Evolutionary conservation across 257 asterid species (phyloP).

Genomic region (Solanum appendiculatum): DNA sequence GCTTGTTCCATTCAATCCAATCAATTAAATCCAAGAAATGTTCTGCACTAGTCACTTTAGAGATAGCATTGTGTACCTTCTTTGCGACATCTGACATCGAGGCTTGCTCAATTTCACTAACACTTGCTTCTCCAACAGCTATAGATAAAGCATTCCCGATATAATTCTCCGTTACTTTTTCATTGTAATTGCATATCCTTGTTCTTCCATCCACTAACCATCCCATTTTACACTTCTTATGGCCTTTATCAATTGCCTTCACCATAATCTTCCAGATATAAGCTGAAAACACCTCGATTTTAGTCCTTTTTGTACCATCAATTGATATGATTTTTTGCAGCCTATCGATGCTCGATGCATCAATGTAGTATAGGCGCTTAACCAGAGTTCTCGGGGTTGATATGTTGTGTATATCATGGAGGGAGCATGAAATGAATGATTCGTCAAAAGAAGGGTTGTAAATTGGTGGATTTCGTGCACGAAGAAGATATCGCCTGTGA

Average conservation of each 20-base stretch:
- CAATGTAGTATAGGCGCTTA: conserved; percentile 35
- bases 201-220: conserved; percentile 51
- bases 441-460: conserved; percentile 33
- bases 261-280: conserved; percentile 51
- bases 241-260: conserved; percentile 9
- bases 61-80: conserved; percentile 22
- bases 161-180: conserved; percentile 22
- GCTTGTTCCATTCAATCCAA: conserved; percentile 58
- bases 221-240: conserved; percentile 38
- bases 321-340: conserved; percentile 23
- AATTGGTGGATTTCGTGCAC: conserved; percentile 25
- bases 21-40: conserved; percentile 50
- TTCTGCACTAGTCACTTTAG: conserved; percentile 21
- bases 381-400: conserved; percentile 18
- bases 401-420: conserved; percentile 28
- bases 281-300: conserved; percentile 49
- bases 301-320: conserved; percentile 26
- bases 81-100: conserved; percentile 22
- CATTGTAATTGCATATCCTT: conserved; percentile 7
- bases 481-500: conserved; percentile 30
- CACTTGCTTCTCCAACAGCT: conserved; percentile 23
- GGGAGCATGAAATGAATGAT: conserved; percentile 40
- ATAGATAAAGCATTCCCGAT: conserved; percentile 44
- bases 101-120: conserved; percentile 13
- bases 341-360: conserved; percentile 16